Conservation (phyloP, 2,329 filamentous ascomycete genomes). For the Botryotinia calthae region DNA sequence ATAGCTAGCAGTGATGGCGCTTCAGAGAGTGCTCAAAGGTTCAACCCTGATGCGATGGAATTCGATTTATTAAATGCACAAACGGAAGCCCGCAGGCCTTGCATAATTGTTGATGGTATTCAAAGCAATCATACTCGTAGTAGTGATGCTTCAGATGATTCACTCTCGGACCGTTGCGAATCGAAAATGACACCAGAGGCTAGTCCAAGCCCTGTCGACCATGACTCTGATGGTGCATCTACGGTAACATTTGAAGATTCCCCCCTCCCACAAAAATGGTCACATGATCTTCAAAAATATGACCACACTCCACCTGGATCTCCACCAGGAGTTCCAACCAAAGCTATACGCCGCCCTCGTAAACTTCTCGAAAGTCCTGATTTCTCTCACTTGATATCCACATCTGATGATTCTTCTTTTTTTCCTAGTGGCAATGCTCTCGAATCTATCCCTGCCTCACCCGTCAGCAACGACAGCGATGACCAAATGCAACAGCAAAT, state of each 20-base stretch:
- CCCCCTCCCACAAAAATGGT: constrained; percentile 29
- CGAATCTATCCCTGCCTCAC: constrained; percentile 24
- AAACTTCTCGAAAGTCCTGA: constrained; percentile 27
- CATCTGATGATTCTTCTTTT: constrained; percentile 30
- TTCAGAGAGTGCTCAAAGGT: constrained; percentile 8
- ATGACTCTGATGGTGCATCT: constrained; percentile 18
- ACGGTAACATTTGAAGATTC: constrained; percentile 26
- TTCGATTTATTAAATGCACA: constrained; percentile 17
- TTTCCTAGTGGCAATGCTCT: constrained; percentile 32
- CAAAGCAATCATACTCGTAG: constrained; percentile 14
- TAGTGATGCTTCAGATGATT: constrained; percentile 29
- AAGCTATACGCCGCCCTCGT: constrained; percentile 21
- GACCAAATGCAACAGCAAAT: constrained; percentile 79
- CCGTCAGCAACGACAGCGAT: constrained; percentile 42
- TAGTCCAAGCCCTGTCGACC: constrained; percentile 23
- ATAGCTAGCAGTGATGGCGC: constrained; percentile 20
- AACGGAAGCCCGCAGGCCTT: constrained; percentile 5
- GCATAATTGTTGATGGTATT: constrained; percentile 1
- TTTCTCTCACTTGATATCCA: constrained; percentile 23
- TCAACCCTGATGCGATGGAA: constrained; percentile 11
- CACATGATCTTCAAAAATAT: constrained; percentile 22
- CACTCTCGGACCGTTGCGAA: constrained; percentile 26
- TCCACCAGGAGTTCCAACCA: constrained; percentile 24
- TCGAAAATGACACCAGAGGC: constrained; percentile 7
- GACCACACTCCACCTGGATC: constrained; percentile 32